A percentile compares a stretch with the other conserved stretches of the same genome.
Conservation (phyloP, 345 rosid species). For the Microcos paniculata region DNA sequence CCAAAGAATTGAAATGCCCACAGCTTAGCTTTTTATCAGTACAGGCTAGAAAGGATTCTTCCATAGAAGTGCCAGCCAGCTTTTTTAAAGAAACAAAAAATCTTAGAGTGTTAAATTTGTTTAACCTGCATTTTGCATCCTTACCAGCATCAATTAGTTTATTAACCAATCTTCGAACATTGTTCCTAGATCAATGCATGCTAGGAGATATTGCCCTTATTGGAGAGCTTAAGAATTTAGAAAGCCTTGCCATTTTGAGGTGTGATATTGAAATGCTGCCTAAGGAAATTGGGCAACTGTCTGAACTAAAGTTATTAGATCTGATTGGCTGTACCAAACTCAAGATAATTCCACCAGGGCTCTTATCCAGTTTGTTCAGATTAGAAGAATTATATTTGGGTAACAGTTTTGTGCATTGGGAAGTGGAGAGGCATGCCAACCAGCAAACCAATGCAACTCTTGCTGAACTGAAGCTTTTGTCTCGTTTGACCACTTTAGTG, state of each 20-base stretch:
- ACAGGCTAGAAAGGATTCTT: accelerated
- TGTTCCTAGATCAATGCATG: slow-evolving; percentile 14
- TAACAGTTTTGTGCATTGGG: slow-evolving; percentile 4
- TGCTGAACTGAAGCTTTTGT: slow-evolving; percentile 18
- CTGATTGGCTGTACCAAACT: not conserved
- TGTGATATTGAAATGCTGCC: slow-evolving; percentile 21
- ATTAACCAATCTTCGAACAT: slow-evolving; percentile 12
- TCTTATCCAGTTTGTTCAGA: slow-evolving; percentile 9
- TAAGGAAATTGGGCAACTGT: slow-evolving; percentile 20
- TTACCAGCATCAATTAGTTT: slow-evolving; percentile 1
- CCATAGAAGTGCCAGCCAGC: not conserved
- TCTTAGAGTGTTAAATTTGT: slow-evolving; percentile 23
- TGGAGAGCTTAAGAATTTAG: slow-evolving; percentile 16
- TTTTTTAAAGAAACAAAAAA: slow-evolving; percentile 16
- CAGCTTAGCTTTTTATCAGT: not conserved
- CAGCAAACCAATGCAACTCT: slow-evolving; percentile 12
- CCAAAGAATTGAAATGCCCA: slow-evolving; percentile 17
- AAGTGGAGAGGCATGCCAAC: not conserved
- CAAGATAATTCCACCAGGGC: not conserved
- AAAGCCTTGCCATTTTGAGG: not conserved
- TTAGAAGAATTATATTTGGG: slow-evolving; percentile 29
- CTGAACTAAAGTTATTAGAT: slow-evolving; percentile 19
- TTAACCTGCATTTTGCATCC: not conserved
- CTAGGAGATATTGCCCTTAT: not conserved
- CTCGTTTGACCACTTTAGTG: slow-evolving; percentile 6